Evolutionary conservation across 345 rosid species (phyloP).

Genomic region (Trapa bicornis): DNA sequence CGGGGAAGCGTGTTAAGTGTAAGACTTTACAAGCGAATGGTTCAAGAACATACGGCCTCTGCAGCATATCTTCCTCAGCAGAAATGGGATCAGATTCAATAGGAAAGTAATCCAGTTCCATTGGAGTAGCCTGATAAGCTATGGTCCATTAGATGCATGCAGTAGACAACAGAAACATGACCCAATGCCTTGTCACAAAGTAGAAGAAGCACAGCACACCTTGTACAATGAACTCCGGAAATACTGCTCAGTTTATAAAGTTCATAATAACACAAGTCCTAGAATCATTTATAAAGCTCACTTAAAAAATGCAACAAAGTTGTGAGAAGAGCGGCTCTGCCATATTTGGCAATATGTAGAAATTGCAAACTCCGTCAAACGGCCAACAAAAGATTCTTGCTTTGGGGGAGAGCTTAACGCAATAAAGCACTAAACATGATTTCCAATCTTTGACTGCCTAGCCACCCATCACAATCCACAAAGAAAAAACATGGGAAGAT

Average conservation of each 20-base stretch:
- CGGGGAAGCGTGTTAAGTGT: too few species aligned
- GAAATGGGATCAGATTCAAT: too few species aligned
- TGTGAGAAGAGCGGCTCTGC: too few species aligned
- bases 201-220: constrained; percentile 40
- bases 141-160: constrained; percentile 55
- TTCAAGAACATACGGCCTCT: too few species aligned
- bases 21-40: too few species aligned
- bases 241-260: constrained; percentile 34
- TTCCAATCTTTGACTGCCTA: background rate
- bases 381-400: background rate
- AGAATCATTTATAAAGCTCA: too few species aligned
- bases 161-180: constrained; percentile 39
- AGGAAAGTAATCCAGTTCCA: too few species aligned
- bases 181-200: constrained; percentile 57
- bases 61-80: too few species aligned
- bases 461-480: too few species aligned
- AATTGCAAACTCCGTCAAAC: background rate
- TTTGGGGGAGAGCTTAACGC: background rate
- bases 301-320: too few species aligned
- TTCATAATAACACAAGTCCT: background rate
- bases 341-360: background rate
- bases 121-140: background rate
- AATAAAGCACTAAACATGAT: background rate
- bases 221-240: constrained; percentile 49
- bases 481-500: too few species aligned